Base-by-base conservation (phyloP, 257 asterid genomes). In the Przewalskia tangutica region DNA sequence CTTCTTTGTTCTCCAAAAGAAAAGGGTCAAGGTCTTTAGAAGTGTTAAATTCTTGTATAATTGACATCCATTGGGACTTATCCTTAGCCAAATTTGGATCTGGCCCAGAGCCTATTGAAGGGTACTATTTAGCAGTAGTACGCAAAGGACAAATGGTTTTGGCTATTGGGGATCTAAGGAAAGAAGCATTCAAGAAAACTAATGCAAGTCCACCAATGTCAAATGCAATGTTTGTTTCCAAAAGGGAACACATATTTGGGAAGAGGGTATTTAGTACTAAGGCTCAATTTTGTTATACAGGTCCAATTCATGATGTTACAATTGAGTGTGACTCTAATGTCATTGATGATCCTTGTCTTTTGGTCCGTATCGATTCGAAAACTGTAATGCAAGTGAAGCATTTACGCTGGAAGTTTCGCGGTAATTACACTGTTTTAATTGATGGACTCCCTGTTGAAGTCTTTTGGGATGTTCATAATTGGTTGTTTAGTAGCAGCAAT, bases 371-470 rank as follows among this genome's bases (percentile, higher is more conserved):
- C 3, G 99, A 95, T 56, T 81, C 92, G 0, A 95, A 93, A 58
- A 76, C 89, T 0, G 95, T 93, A 27, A 91, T 95, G 93, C 92
- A 92, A 77, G 91, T 95, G 81, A 91, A 89, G 86, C 97, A 92
- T 44, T 79, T 95, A 16, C 88, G 85, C 0, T 95, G 99, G 99
- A 95, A 95, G 70, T 95, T 95, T 40, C 89, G 98, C 0, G 98
- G 99, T 65, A 95, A 95, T 48, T 86, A 85, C 85, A 83, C 95
- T 0, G 88, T 93, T 71, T 80, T 87, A 88, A 88, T 95, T 6
- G 99, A 95, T 84, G 99, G 99, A 6, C 84, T 93, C 34, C 94
- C 95, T 17, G 97, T 95, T 20, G 98, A 93, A 83, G 86, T 95
- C 55, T 91, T 87, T 75, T 95, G 97, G 97, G 98, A 95, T 83